phyloP scores from a whole-genome alignment of 2,329 filamentous ascomycete genomes.

The Neospermospora avenae region DNA sequence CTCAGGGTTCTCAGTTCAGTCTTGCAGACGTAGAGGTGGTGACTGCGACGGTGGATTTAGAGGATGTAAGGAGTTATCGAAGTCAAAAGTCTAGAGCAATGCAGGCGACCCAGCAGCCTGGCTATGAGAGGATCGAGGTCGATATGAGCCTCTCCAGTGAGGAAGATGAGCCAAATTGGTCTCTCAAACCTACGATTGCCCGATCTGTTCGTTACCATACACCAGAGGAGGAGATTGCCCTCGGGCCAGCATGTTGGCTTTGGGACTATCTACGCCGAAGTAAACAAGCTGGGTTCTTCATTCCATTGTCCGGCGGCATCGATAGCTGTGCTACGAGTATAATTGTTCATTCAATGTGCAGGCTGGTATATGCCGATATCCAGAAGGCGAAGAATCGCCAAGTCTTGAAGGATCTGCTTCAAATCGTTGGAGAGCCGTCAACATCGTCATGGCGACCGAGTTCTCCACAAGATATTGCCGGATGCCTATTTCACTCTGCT shows the following conservation, averaged over 20 bases:
- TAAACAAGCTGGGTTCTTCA: slow-evolving; percentile 48
- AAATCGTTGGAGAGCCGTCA: slow-evolving; percentile 48
- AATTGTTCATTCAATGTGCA: slow-evolving; percentile 26
- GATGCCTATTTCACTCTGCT: too few relatives aligned
- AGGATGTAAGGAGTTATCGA: slow-evolving; percentile 64
- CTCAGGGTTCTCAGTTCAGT: slow-evolving; percentile 47
- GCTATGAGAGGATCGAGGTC: slow-evolving; percentile 40
- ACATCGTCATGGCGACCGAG: slow-evolving; percentile 40
- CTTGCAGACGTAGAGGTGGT: slow-evolving; percentile 61
- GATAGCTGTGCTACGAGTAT: slow-evolving; percentile 56
- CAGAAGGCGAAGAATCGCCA: slow-evolving; percentile 43
- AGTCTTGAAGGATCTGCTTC: slow-evolving; percentile 50
- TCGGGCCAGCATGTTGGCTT: slow-evolving; percentile 62
- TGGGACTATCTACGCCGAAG: background rate
- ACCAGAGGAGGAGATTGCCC: slow-evolving; percentile 65
- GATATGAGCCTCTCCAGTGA: slow-evolving; percentile 40
- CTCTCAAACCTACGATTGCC: slow-evolving; percentile 41
- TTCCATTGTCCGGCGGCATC: slow-evolving; percentile 61
- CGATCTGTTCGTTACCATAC: slow-evolving; percentile 50
- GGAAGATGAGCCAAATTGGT: slow-evolving; percentile 42
- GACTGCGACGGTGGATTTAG: slow-evolving; percentile 64
- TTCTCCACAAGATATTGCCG: slow-evolving; percentile 53
- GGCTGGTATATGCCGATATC: too few relatives aligned
- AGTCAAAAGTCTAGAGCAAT: slow-evolving; percentile 18
- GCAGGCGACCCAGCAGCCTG: slow-evolving; percentile 30